Conservation (phyloP, 257 asterid species). For the Ocimum tenuiflorum region DNA sequence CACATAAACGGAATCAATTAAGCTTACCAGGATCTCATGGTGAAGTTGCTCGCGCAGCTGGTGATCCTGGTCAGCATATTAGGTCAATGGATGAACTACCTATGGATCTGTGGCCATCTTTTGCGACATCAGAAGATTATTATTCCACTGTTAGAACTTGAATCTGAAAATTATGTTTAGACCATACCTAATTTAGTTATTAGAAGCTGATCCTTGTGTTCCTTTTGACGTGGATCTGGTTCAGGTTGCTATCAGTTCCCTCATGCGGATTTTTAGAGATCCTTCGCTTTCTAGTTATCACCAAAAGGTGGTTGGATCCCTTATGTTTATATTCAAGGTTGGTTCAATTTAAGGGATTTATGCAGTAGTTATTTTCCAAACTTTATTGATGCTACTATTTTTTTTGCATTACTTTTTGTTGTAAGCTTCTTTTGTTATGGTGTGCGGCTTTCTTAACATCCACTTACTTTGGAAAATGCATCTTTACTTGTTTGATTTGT, state of each 20-base stretch:
- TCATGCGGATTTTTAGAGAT: constrained; percentile 94
- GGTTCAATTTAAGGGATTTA: constrained; percentile 15
- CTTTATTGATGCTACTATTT: constrained; percentile 3
- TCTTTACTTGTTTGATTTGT: constrained; percentile 23
- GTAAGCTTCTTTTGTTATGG: not conserved
- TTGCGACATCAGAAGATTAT: constrained; percentile 97
- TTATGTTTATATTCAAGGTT: constrained; percentile 97
- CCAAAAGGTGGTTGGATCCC: constrained; percentile 96
- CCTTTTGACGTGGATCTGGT: constrained; percentile 20
- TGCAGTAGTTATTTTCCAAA: not conserved
- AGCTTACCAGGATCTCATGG: constrained; percentile 87
- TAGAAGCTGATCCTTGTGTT: constrained; percentile 11
- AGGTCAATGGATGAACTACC: constrained; percentile 83
- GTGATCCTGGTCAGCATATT: constrained; percentile 82
- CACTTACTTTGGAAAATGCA: constrained; percentile 12
- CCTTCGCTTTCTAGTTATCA: constrained; percentile 96
- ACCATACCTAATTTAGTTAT: not conserved
- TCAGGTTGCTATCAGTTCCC: constrained; percentile 97
- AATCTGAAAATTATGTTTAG: constrained; percentile 21
- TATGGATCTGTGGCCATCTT: constrained; percentile 98
- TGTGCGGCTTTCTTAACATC: constrained; percentile 12
- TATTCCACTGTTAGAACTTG: constrained; percentile 72
- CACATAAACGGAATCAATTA: constrained; percentile 78
- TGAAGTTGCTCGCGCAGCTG: constrained; percentile 73
- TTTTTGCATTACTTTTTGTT: not conserved